Base-by-base conservation (phyloP, 1,284 basidiomycete genomes). In the Heterobasidion annosum region DNA sequence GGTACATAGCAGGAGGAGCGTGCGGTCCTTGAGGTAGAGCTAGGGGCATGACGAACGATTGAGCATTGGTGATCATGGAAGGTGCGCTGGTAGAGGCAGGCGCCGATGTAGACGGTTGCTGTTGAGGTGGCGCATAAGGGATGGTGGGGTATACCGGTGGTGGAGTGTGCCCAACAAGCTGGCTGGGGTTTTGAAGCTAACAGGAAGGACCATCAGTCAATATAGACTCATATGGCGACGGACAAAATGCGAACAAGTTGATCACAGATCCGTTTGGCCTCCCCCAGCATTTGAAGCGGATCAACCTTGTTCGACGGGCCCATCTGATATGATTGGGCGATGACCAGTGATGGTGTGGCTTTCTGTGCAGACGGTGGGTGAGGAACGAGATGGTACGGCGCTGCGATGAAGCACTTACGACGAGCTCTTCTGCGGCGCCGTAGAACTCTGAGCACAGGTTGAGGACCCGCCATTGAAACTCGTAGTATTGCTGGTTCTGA, bases 371-470 rank as follows among this genome's bases (percentile, higher is more conserved):
- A 55, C 53, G 54, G 40, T 25, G 33, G 59, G 44, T 54, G 52
- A 32, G 40, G 52, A n/a, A 40, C 4, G 37, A 40, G n/a, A n/a
- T 7, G 12, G 37, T 40, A 40, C 10, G 37, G n/a, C 37, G 10
- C 37, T 40, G 57, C 50, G 56, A 54, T 54, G 58, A 46, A 52
- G 35, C 56, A 79, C 87, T 68, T 65, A 91, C 88, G 54, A 91
- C 77, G 48, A 91, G 76, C 66, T 91, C 88, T 65, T 89, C 88
- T 15, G 88, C 88, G 7, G 88, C 87, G 37, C 82, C 84, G 69
- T 90, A 91, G 65, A 91, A 91, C 64, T 90, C 88, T 1, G 83
- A 81, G 66, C 88, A 91, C 42, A 91, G 70, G 63, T 88, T 88
- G 54, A 91, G 68, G 44, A 89, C 81, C 51, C 86, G 78, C 87